Evolutionary conservation across 805 yeast species (phyloP).

Genomic region (Yarrowia sp.): DNA sequence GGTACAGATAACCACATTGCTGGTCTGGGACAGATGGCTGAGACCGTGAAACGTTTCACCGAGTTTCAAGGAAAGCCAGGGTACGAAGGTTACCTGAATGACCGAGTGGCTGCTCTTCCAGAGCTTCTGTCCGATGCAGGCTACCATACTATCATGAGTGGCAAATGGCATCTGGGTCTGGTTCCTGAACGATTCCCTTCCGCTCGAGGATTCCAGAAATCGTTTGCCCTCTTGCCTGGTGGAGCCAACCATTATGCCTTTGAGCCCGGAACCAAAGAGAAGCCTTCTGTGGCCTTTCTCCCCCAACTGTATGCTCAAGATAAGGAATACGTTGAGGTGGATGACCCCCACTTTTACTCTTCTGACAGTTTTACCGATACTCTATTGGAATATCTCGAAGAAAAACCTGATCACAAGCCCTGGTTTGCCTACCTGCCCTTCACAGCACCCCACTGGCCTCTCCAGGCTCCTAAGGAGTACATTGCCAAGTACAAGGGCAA

Average conservation of each 20-base stretch:
- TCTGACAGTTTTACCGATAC: constrained; percentile 46
- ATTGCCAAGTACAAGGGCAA: constrained; percentile 47
- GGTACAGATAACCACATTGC: constrained; percentile 63
- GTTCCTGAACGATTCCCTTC: constrained; percentile 47
- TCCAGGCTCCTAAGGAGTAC: constrained; percentile 52
- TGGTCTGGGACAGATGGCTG: constrained; percentile 59
- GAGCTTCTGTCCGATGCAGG: constrained; percentile 49
- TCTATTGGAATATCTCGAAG: constrained; percentile 40
- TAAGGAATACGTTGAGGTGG: constrained; percentile 37
- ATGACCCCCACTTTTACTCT: constrained; percentile 44
- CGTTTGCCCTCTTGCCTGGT: constrained; percentile 52
- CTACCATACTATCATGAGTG: constrained; percentile 51
- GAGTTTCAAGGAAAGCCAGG: constrained; percentile 47
- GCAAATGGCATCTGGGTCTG: constrained; percentile 61
- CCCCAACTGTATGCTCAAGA: constrained; percentile 44
- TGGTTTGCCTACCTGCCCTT: constrained; percentile 53
- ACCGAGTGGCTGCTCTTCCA: constrained; percentile 51
- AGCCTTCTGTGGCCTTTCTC: constrained; percentile 37
- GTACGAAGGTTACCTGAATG: constrained; percentile 53
- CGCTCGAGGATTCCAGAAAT: constrained; percentile 49
- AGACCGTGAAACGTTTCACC: constrained; percentile 42
- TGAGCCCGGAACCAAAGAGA: constrained; percentile 37
- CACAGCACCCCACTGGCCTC: constrained; percentile 65
- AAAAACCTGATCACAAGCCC: constrained; percentile 40
- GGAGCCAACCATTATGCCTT: constrained; percentile 56